These are phyloP conservation scores for Fusarium brachygibbosum DNA, from an alignment of 2,329 filamentous ascomycete genomes.

Conservation along the genomic window DNA sequence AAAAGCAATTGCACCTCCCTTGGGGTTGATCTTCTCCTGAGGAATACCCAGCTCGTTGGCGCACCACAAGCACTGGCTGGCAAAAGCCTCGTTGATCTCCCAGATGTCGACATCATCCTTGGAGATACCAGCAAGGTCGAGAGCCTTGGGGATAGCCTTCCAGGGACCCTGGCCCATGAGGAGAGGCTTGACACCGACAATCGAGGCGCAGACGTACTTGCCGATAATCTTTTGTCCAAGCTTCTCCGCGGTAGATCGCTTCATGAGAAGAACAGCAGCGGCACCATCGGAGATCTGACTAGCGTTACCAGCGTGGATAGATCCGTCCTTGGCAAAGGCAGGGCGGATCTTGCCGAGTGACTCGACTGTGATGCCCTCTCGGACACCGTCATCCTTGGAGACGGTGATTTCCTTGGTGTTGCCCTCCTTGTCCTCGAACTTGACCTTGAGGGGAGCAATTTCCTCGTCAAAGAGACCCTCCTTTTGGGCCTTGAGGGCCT, in stretches of 20 bases:
- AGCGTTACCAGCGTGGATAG: conserved; percentile 96
- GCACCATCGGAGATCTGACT: conserved; percentile 96
- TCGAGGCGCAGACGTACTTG: conserved; percentile 88
- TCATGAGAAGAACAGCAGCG: conserved; percentile 95
- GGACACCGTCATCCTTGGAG: conserved; percentile 86
- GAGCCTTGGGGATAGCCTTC: conserved; percentile 93
- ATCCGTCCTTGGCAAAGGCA: conserved; percentile 91
- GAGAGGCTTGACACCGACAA: conserved; percentile 90
- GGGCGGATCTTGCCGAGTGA: conserved; percentile 90
- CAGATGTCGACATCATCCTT: conserved; percentile 96
- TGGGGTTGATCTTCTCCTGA: conserved; percentile 92
- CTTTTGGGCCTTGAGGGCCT: conserved; percentile 87
- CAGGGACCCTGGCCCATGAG: conserved; percentile 97
- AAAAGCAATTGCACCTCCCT: conserved; percentile 96
- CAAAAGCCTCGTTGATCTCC: conserved; percentile 99
- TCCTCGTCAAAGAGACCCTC: conserved; percentile 93
- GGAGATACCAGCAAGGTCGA: conserved; percentile 86
- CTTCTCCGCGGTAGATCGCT: conserved; percentile 87
- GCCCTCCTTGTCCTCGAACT: conserved; percentile 90
- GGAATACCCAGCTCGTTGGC: conserved; percentile 88
- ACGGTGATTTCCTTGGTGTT: conserved; percentile 88
- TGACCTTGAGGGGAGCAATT: conserved; percentile 87
- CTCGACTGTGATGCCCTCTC: conserved; percentile 87
- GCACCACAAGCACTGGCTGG: conserved; percentile 94
- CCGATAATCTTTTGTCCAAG: conserved; percentile 91